Evolutionary conservation across 495 filamentous ascomycete species (phyloP), one percentile per base, ranked within the genome.

Genomic region (Melanomma pulvis-pyrius): DNA sequence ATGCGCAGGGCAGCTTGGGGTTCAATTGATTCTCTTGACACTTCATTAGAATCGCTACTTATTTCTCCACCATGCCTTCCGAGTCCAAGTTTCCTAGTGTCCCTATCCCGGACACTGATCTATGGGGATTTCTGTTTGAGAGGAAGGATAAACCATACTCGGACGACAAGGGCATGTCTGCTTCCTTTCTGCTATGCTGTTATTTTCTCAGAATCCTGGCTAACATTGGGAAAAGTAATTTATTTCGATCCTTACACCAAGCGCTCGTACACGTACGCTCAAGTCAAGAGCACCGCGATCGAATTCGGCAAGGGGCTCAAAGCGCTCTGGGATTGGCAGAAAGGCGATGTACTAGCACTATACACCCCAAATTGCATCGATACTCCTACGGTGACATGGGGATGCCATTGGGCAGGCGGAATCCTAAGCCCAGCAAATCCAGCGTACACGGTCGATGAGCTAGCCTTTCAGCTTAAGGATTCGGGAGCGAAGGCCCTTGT

Each of bases 381-480:
- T 58, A 77, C 75, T 11, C 77, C 75, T 0, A 59, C 74, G 0
- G 75, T 94, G 51, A 90, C 81, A 74, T 93, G 90, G 82, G 93
- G 92, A 24, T 79, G 84, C 11, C 86, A 89, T 69, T 97, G 91
- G 89, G 90, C 92, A 0, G 93, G 92, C 49, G 93, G 91, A 21
- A 79, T 88, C 52, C 74, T 91, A 19, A 91, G 88, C 1, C 90
- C 94, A 0, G 92, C 92, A 12, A 97, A 97, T 74, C 93, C 94
- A 24, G 84, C 84, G 1, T 97, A 97, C 77, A 96, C 89, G 1
- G 84, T 81, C 24, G 87, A 96, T 7, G 93, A 98, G 74, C 82
- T 98, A 15, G 88, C 89, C 19, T 96, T 90, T 74, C 94, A 97
- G 76, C 83, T 98, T 63, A 86, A 88, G 69, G 89, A 96, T 75